Base-by-base conservation (phyloP, 768 basidiomycete genomes). In the Rossbeevera mucosa region DNA sequence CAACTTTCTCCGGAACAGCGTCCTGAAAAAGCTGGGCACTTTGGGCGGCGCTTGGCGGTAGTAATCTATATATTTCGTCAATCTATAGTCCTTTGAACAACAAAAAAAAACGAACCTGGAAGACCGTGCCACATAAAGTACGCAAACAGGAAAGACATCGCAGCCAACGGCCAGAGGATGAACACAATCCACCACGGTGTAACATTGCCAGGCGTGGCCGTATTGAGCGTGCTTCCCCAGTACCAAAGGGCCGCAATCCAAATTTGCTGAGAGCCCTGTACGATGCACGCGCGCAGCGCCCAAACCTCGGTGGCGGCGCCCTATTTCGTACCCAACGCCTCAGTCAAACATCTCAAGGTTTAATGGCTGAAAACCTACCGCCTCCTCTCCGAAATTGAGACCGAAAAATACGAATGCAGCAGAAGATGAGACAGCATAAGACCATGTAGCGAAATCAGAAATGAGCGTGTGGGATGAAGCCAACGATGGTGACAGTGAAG, bases 241-340 rank as follows among this genome's bases (percentile, higher is more conserved):
- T 91, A 96, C 94, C 94, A 96, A 31, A 96, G 72, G 7, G 88
- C 94, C 3, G 94, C 89, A 13, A 95, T 87, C 94, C 94, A 96
- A 33, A 96, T 82, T 71, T 95, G 94, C 60, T 96, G 94, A 9
- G 92, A 88, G 36, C 94, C 94, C 71, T 96, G 94, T 0, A 96
- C 94, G 55, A 94, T 74, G 66, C 92, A 94, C 12, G 94, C 94
- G 28, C 94, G 81, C 53, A 93, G 66, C 26, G 86, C 88, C 94
- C 94, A 96, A 14, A 94, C 84, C 69, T 96, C 94, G 7, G 94
- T 94, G 1, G 94, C 91, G 50, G 94, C 92, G 62, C 94, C 93
- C 82, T 89, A 61, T 36, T 18, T 38, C 18, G 36, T 26, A 40
- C 31, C 18, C 22, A 56, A 28, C 41, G 21, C 42, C 26, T 57